A percentile compares a stretch with the other conserved stretches of the same genome.
These are phyloP conservation scores for Glycyrrhiza uralensis DNA, from an alignment of 306 rosid genomes.

Conservation along the genomic window DNA sequence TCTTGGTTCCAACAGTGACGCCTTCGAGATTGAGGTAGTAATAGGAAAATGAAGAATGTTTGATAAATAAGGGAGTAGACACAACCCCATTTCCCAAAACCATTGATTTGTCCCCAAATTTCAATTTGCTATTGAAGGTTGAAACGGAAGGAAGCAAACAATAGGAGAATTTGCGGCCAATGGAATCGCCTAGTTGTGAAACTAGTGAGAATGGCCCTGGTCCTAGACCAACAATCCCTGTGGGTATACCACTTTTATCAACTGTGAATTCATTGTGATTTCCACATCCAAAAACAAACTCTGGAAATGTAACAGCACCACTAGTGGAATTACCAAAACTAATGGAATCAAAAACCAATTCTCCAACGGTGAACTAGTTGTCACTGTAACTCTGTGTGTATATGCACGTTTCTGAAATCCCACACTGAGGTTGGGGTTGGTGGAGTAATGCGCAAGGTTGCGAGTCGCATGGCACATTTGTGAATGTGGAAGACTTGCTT, in stretches of 20 bases:
- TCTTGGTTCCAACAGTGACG: not conserved
- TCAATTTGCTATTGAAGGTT: not conserved
- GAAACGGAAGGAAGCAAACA: not conserved
- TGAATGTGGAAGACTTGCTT: not conserved
- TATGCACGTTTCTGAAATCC: not conserved
- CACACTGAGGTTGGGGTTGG: accelerated
- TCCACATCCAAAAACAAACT: conserved; percentile 24
- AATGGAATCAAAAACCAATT: not conserved
- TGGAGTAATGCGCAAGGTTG: not conserved
- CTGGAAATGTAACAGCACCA: not conserved
- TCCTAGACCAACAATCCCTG: conserved; percentile 28
- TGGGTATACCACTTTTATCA: accelerated
- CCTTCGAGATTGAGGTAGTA: conserved; percentile 23
- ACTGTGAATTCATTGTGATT: not conserved
- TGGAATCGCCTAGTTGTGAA: conserved; percentile 9
- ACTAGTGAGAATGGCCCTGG: conserved; percentile 18
- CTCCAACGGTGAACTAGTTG: not conserved
- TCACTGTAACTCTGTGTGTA: not conserved
- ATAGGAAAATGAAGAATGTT: not conserved
- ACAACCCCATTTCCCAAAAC: not conserved
- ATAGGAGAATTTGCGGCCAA: conserved; percentile 27
- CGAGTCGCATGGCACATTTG: not conserved
- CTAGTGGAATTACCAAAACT: not conserved
- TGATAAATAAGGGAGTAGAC: not conserved
- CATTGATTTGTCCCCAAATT: not conserved